Conservation (phyloP, 2,329 filamentous ascomycete species). For the Ophiostoma perfectum region DNA sequence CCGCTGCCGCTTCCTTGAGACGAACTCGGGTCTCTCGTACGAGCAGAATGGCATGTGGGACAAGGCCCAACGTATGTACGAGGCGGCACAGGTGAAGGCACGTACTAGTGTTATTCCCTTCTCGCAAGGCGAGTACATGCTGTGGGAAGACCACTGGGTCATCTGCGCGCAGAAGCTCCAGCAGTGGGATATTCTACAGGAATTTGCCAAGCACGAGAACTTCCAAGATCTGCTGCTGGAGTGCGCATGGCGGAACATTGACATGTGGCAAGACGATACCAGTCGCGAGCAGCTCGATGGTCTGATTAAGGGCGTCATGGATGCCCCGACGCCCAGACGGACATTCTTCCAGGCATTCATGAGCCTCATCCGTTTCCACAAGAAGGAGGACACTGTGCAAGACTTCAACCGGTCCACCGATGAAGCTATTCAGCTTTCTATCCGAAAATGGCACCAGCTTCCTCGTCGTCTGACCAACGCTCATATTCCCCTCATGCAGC, state of each 20-base stretch:
- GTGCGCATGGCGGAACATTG: slow-evolving; percentile 90
- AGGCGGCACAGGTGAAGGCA: slow-evolving; percentile 94
- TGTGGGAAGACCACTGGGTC: slow-evolving; percentile 99
- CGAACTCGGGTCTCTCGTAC: slow-evolving; percentile 92
- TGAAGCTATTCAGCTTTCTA: slow-evolving; percentile 93
- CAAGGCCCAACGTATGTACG: slow-evolving; percentile 94
- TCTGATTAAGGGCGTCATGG: slow-evolving; percentile 94
- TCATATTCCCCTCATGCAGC: slow-evolving; percentile 89
- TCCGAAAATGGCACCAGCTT: slow-evolving; percentile 98
- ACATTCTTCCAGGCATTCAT: slow-evolving; percentile 99
- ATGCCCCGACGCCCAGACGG: slow-evolving; percentile 87
- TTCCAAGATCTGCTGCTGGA: slow-evolving; percentile 94
- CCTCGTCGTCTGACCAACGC: slow-evolving; percentile 88
- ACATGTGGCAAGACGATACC: slow-evolving; percentile 85
- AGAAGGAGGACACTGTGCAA: slow-evolving; percentile 70
- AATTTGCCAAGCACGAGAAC: slow-evolving; percentile 98
- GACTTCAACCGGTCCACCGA: slow-evolving; percentile 91
- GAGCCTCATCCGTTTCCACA: slow-evolving; percentile 88
- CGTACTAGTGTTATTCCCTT: slow-evolving; percentile 94
- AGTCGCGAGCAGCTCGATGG: slow-evolving; percentile 85
- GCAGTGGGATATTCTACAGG: slow-evolving; percentile 96
- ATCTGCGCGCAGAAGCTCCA: slow-evolving; percentile 96
- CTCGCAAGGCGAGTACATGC: slow-evolving; percentile 93
- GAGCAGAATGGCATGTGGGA: slow-evolving; percentile 99
- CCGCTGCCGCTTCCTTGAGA: slow-evolving; percentile 93